Percentiles rank a stretch among this genome's conserved stretches.
phyloP scores from a whole-genome alignment of 768 basidiomycete species.

The Hypholoma fasciculare region DNA sequence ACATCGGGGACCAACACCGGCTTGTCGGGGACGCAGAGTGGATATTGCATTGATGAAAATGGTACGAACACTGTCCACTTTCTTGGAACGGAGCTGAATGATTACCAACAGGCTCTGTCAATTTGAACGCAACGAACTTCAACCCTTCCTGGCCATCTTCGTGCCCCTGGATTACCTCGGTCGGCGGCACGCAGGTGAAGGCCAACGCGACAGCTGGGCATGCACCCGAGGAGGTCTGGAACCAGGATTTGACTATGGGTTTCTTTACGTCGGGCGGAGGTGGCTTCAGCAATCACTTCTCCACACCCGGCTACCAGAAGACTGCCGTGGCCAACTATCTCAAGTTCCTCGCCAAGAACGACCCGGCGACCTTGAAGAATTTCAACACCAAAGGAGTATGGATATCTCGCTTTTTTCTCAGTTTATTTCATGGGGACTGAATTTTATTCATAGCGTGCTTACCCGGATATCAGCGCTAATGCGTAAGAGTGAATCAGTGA shows the following conservation, averaged over 20 bases:
- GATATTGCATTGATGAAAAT: conserved; percentile 34
- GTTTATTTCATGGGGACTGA: neutral
- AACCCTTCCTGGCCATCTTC: conserved; percentile 43
- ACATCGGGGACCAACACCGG: conserved; percentile 47
- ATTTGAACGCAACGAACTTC: conserved; percentile 35
- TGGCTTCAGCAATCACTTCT: conserved; percentile 46
- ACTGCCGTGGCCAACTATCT: conserved; percentile 39
- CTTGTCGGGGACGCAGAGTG: conserved; percentile 35
- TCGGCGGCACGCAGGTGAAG: conserved; percentile 49
- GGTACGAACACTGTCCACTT: conserved; percentile 2
- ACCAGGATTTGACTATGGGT: conserved; percentile 37
- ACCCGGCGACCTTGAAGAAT: conserved; percentile 19
- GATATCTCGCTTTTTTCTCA: neutral
- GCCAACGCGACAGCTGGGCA: conserved; percentile 21
- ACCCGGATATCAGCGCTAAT: conserved; percentile 51
- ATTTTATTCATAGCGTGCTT: conserved; percentile 36
- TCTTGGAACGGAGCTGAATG: neutral
- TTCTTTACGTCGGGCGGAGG: conserved; percentile 45
- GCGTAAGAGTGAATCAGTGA: conserved; percentile 25
- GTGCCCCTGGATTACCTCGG: conserved; percentile 49
- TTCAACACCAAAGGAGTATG: conserved; percentile 33
- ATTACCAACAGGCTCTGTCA: conserved; percentile 28
- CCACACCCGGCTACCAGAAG: conserved; percentile 38
- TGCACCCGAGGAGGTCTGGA: conserved; percentile 42
- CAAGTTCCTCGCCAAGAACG: conserved; percentile 31